Evolutionary conservation across 495 filamentous ascomycete genomes (phyloP).

Genomic region (Hyaloscypha finlandica): DNA sequence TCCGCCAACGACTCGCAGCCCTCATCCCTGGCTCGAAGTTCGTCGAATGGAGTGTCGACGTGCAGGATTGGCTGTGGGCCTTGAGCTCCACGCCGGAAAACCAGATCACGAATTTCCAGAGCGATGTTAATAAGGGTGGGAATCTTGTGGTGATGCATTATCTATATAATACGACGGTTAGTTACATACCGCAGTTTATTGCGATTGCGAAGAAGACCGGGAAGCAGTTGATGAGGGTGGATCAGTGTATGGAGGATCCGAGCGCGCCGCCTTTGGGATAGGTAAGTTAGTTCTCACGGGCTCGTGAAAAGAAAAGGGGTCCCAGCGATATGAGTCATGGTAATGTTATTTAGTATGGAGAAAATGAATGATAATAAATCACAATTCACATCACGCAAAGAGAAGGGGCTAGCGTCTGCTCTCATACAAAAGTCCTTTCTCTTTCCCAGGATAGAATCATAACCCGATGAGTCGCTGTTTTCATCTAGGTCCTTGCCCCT

Average conservation of each 20-base stretch:
- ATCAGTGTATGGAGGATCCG: conserved; percentile 77
- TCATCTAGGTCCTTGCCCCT: no score
- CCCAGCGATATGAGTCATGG: no score
- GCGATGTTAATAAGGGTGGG: conserved; percentile 65
- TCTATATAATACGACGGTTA: conserved; percentile 66
- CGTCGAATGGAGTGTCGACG: conserved; percentile 75
- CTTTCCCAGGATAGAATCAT: no score
- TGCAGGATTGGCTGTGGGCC: conserved; percentile 80
- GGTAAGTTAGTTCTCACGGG: no score
- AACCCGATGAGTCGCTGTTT: no score
- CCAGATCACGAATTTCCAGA: conserved; percentile 73
- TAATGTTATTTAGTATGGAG: no score
- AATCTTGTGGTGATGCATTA: conserved; percentile 81
- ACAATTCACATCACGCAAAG: no score
- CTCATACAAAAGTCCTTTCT: no score
- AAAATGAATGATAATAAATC: no score
- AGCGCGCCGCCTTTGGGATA: conserved; percentile 57
- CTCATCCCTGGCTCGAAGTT: conserved; percentile 44
- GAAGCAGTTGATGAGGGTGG: conserved; percentile 73
- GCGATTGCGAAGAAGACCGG: conserved; percentile 64
- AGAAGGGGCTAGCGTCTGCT: no score
- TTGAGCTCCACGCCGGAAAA: conserved; percentile 64
- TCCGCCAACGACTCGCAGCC: conserved; percentile 62
- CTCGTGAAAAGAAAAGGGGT: no score
- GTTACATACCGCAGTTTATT: conserved; percentile 70